Conservation (phyloP, 108 stramenopile genomes). For the Skeletonema grethae region DNA sequence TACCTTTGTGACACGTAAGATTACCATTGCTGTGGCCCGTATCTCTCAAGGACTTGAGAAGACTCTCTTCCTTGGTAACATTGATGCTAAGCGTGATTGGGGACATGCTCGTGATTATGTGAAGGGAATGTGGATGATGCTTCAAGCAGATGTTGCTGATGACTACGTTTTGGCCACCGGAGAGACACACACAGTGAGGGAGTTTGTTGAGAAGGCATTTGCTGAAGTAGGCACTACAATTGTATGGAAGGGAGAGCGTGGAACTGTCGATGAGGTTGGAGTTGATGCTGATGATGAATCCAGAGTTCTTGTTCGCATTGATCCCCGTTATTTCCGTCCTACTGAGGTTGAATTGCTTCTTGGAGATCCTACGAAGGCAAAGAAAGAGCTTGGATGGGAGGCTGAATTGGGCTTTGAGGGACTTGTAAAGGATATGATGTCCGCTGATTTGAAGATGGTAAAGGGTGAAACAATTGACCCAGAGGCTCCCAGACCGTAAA, state of each 20-base stretch:
- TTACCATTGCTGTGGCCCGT: constrained; percentile 91
- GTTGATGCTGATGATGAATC: constrained; percentile 88
- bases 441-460: constrained; percentile 89
- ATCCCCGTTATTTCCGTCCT: constrained; percentile 98
- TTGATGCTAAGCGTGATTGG: constrained; percentile 99
- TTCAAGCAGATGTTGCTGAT: constrained; percentile 93
- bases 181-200: constrained; percentile 96
- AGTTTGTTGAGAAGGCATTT: constrained; percentile 97
- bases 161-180: constrained; percentile 99
- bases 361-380: constrained; percentile 96
- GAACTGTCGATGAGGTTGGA: constrained; percentile 94
- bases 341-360: constrained; percentile 98
- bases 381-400: constrained; percentile 90
- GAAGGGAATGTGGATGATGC: constrained; percentile 99
- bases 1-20: constrained; percentile 99
- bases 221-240: constrained; percentile 80
- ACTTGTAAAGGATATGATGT: constrained; percentile 96
- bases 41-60: constrained; percentile 89
- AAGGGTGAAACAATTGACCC: constrained; percentile 61
- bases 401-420: constrained; percentile 82
- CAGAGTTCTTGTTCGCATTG: constrained; percentile 90
- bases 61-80: constrained; percentile 94
- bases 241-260: constrained; percentile 90
- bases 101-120: constrained; percentile 99
- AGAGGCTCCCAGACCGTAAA: constrained; percentile 41